phyloP scores from a whole-genome alignment of 768 basidiomycete species.

The Paxillus rubicundulus region DNA sequence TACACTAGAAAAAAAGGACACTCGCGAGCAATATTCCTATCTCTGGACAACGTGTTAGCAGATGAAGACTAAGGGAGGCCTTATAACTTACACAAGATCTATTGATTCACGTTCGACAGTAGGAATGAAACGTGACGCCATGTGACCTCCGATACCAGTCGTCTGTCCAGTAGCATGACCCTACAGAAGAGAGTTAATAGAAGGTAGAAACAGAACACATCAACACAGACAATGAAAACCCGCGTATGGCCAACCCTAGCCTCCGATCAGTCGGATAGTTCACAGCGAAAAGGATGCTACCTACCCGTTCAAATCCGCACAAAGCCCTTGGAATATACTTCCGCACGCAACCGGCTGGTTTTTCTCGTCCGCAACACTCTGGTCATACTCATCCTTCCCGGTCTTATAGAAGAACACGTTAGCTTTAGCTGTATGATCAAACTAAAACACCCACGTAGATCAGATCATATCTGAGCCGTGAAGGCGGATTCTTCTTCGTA shows the following conservation, averaged over 20 bases:
- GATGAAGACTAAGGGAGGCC: neutral
- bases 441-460: constrained; percentile 63
- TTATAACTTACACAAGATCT: constrained; percentile 68
- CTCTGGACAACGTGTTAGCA: constrained; percentile 40
- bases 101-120: constrained; percentile 95
- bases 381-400: constrained; percentile 77
- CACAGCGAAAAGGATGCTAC: constrained; percentile 25
- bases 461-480: constrained; percentile 69
- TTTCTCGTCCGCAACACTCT: constrained; percentile 66
- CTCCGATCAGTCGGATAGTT: constrained; percentile 15
- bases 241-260: constrained; percentile 62
- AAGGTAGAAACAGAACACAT: neutral
- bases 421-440: neutral
- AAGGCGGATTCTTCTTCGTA: constrained; percentile 93
- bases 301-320: constrained; percentile 83
- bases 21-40: constrained; percentile 76
- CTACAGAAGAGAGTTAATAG: constrained; percentile 35
- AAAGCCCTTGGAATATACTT: constrained; percentile 83
- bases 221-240: constrained; percentile 73
- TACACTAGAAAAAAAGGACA: neutral
- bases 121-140: constrained; percentile 85
- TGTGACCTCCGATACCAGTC: constrained; percentile 71
- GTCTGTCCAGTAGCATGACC: constrained; percentile 92
- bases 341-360: constrained; percentile 57
- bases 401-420: constrained; percentile 46